Evolutionary conservation across 345 rosid genomes (phyloP).

Genomic region (Reutealis trisperma): DNA sequence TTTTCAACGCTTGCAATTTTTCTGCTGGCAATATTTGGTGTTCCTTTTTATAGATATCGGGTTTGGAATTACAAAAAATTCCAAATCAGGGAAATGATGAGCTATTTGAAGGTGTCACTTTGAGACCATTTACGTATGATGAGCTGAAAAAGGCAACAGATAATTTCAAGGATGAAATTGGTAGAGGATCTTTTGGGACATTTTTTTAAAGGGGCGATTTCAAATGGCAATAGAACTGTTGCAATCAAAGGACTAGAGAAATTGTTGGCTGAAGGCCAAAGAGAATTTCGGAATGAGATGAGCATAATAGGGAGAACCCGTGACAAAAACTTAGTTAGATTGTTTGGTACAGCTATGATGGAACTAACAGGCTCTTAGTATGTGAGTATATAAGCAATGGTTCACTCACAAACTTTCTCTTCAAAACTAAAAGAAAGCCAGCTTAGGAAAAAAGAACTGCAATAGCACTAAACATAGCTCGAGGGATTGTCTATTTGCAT

Average conservation of each 20-base stretch:
- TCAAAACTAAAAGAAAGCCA: neutral
- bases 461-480: conserved; percentile 18
- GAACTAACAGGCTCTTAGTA: conserved; percentile 24
- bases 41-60: conserved; percentile 19
- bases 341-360: conserved; percentile 35
- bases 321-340: conserved; percentile 33
- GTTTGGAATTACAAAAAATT: conserved; percentile 10
- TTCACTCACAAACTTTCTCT: conserved; percentile 17
- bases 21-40: conserved; percentile 16
- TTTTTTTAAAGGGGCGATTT: conserved; percentile 36
- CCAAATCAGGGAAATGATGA: conserved; percentile 1
- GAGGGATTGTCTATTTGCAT: conserved; percentile 27
- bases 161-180: conserved; percentile 22
- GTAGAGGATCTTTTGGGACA: conserved; percentile 20
- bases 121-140: conserved; percentile 17
- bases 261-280: conserved; percentile 17
- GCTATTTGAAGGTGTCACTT: conserved; percentile 9
- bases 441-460: conserved; percentile 22
- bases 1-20: conserved; percentile 7
- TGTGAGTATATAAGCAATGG: conserved; percentile 32
- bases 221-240: neutral
- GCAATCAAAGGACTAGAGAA: conserved; percentile 28
- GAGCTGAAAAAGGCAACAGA: conserved; percentile 29
- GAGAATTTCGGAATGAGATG: conserved; percentile 31
- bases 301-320: conserved; percentile 25